Evolutionary conservation across 1,284 basidiomycete species (phyloP).

Genomic region (Cryptococcus hybrid): DNA sequence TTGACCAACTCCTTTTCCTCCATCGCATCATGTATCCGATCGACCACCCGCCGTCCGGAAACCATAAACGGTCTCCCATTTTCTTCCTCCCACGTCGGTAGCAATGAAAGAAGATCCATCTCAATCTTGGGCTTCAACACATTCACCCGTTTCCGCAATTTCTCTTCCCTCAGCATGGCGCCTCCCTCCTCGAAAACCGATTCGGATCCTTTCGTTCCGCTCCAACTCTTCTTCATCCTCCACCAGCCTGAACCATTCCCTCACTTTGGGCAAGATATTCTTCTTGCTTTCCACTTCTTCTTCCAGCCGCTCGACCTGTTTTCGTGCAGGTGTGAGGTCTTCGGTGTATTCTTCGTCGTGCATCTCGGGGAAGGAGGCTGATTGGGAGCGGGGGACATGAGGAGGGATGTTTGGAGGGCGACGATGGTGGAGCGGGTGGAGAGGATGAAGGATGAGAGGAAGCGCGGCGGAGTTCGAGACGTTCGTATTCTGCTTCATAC

Average conservation of each 20-base stretch:
- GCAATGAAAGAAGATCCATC: constrained; percentile 72
- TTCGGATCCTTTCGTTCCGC: constrained; percentile 44
- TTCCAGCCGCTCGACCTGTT: constrained; percentile 75
- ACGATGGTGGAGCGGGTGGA: constrained; percentile 80
- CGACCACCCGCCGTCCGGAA: constrained; percentile 77
- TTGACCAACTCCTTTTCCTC: constrained; percentile 64
- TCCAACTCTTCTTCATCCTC: constrained; percentile 86
- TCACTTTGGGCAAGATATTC: constrained; percentile 70
- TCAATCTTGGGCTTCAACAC: constrained; percentile 96
- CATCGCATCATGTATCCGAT: constrained; percentile 68
- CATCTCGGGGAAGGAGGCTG: constrained; percentile 71
- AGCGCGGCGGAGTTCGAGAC: constrained; percentile 83
- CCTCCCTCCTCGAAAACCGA: constrained; percentile 57
- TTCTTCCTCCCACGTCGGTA: constrained; percentile 86
- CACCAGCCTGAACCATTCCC: constrained; percentile 89
- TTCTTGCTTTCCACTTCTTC: constrained; percentile 76
- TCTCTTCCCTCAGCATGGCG: constrained; percentile 85
- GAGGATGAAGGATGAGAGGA: constrained; percentile 82
- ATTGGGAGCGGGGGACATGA: constrained; percentile 62
- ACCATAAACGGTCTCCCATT: constrained; percentile 76
- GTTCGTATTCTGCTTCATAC: constrained; percentile 86
- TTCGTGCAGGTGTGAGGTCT: constrained; percentile 81
- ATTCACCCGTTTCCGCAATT: constrained; percentile 93
- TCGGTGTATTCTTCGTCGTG: constrained; percentile 87
- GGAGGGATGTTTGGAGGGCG: constrained; percentile 79